phyloP scores from a whole-genome alignment of 2,329 filamentous ascomycete species.

The Grosmannia serpens region DNA sequence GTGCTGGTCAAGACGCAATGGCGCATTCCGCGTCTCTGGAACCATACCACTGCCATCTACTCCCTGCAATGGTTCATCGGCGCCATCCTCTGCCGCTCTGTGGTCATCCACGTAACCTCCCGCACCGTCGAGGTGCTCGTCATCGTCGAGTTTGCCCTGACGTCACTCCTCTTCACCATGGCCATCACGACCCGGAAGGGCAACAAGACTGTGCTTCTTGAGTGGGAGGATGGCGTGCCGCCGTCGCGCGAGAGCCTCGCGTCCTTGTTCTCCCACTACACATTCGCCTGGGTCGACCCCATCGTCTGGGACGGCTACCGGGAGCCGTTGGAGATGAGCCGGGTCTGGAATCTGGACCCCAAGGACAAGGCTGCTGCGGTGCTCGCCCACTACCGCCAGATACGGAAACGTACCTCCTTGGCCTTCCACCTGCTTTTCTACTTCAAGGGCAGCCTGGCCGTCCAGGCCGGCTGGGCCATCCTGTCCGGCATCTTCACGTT shows the following conservation, averaged over 20 bases:
- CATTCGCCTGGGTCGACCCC: constrained; percentile 82
- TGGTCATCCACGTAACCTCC: constrained; percentile 64
- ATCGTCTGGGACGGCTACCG: constrained; percentile 85
- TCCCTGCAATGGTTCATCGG: constrained; percentile 68
- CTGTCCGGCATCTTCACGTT: constrained; percentile 79
- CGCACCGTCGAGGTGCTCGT: constrained; percentile 49
- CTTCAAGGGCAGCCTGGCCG: constrained; percentile 65
- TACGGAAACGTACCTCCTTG: constrained; percentile 70
- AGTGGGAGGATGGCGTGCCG: constrained; percentile 80
- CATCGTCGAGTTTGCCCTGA: constrained; percentile 64
- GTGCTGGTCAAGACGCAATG: constrained; percentile 53
- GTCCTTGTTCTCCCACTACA: constrained; percentile 76
- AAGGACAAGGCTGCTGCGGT: constrained; percentile 79
- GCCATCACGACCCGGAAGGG: constrained; percentile 77
- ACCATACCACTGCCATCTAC: constrained; percentile 83
- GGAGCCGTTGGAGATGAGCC: constrained; percentile 66
- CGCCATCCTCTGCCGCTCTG: constrained; percentile 71
- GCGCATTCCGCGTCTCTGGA: constrained; percentile 69
- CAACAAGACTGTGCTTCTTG: constrained; percentile 77
- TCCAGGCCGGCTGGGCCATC: constrained; percentile 71
- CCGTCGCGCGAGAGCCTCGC: constrained; percentile 80
- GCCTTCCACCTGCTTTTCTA: constrained; percentile 73
- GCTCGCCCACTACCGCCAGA: constrained; percentile 69
- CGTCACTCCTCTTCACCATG: constrained; percentile 62
- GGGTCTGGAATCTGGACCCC: constrained; percentile 85